Evolutionary conservation across 495 filamentous ascomycete species (phyloP).

Genomic region (Friedmanniomyces simplex): DNA sequence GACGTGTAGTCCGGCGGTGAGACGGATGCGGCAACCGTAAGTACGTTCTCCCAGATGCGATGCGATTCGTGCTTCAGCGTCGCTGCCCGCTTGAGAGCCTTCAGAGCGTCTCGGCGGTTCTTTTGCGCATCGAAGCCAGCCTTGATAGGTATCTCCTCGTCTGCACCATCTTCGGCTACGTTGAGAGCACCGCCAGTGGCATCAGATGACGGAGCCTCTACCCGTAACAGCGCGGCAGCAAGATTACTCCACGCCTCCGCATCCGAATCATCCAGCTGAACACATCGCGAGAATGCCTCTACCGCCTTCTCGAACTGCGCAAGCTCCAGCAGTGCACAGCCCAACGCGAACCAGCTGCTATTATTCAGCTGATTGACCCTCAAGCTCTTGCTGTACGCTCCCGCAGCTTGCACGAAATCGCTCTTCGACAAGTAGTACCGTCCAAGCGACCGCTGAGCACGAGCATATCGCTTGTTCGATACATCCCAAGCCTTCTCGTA

Average conservation of each 20-base stretch:
- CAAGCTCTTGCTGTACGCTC: conserved; percentile 67
- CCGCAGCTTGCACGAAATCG: conserved; percentile 57
- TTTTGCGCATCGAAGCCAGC: conserved; percentile 40
- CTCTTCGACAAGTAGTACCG: conserved; percentile 57
- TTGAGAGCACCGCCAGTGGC: not conserved
- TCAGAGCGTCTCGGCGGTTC: conserved; percentile 61
- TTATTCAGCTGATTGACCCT: conserved; percentile 70
- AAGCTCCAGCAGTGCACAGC: conserved; percentile 73
- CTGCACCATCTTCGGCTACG: conserved; percentile 23
- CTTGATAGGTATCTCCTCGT: conserved; percentile 20
- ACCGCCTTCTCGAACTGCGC: conserved; percentile 67
- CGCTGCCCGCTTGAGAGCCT: conserved; percentile 75
- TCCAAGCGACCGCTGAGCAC: conserved; percentile 79
- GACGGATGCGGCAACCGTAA: conserved; percentile 70
- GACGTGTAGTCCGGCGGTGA: conserved; percentile 64
- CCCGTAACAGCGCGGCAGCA: conserved; percentile 60
- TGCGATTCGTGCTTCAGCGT: conserved; percentile 68
- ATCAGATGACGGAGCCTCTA: conserved; percentile 4
- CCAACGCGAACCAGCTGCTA: conserved; percentile 77
- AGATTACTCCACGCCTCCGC: conserved; percentile 93
- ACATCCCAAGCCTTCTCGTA: conserved; percentile 87
- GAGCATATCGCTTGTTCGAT: conserved; percentile 65
- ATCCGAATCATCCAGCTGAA: conserved; percentile 75
- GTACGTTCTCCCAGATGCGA: conserved; percentile 91
- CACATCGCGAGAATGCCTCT: conserved; percentile 71